Evolutionary conservation across 441 rosid genomes (phyloP).

Genomic region (Euphorbia schlechtendalii): DNA sequence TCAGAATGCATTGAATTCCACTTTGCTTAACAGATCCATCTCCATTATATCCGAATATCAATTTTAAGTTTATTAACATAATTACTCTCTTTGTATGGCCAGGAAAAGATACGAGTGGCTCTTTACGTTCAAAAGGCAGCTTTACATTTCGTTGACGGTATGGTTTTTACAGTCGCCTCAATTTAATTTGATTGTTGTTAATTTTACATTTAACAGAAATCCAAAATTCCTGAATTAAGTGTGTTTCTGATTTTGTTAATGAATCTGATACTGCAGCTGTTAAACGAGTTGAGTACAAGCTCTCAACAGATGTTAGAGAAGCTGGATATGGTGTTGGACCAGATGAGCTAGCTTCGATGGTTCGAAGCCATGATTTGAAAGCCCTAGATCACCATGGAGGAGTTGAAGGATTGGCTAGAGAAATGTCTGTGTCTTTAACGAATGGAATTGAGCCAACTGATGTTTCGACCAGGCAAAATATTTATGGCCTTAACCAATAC

Average conservation of each 20-base stretch:
- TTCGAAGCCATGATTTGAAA: conserved; percentile 38
- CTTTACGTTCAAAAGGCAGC: conserved; percentile 70
- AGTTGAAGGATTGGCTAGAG: conserved; percentile 40
- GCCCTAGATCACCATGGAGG: conserved; percentile 40
- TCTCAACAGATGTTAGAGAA: conserved; percentile 26
- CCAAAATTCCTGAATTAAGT: too few relatives aligned
- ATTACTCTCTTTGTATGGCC: conserved; percentile 20
- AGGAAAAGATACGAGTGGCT: conserved; percentile 68
- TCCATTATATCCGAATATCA: too few relatives aligned
- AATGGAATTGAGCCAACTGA: conserved; percentile 39
- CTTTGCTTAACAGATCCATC: neutral
- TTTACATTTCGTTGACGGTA: conserved; percentile 59
- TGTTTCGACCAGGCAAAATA: conserved; percentile 37
- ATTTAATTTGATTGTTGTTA: too few relatives aligned
- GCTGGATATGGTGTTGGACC: conserved; percentile 52
- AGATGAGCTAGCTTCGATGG: conserved; percentile 44
- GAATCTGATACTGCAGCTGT: too few relatives aligned
- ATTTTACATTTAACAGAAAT: too few relatives aligned
- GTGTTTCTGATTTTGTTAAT: too few relatives aligned
- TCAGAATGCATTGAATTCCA: neutral
- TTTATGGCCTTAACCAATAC: conserved; percentile 44
- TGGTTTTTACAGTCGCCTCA: too few relatives aligned
- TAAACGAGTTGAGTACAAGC: conserved; percentile 30
- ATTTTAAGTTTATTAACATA: neutral
- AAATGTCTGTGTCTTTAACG: conserved; percentile 29